Percentiles rank a stretch among this genome's conserved stretches.
Evolutionary conservation across 768 basidiomycete species (phyloP).

Genomic region (Naganishia onofrii): DNA sequence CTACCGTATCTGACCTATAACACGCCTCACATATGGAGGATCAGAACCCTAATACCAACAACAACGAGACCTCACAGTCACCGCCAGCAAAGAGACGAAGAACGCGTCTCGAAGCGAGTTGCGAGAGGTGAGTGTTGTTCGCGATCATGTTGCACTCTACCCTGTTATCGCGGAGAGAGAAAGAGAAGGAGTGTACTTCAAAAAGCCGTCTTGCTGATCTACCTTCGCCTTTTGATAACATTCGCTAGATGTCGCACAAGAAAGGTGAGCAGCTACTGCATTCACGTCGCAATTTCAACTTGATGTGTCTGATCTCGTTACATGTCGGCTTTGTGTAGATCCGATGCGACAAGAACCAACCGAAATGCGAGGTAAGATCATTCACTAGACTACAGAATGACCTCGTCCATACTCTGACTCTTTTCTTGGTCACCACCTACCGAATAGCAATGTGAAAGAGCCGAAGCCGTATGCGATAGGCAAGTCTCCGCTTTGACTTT

Average conservation of each 20-base stretch:
- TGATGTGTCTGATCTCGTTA: neutral
- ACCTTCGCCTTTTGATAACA: neutral
- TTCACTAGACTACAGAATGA: neutral
- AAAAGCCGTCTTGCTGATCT: neutral
- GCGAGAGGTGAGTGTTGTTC: constrained; percentile 8
- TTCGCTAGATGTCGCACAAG: neutral
- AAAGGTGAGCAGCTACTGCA: neutral
- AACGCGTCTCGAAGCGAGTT: constrained; percentile 6
- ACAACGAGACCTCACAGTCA: neutral
- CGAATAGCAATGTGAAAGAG: neutral
- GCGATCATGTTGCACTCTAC: too few relatives aligned
- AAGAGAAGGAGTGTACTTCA: neutral
- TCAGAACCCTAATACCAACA: neutral
- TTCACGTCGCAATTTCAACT: neutral
- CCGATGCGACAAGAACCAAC: neutral
- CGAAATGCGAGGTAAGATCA: constrained; percentile 6
- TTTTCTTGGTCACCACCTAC: neutral
- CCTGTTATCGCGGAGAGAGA: too few relatives aligned
- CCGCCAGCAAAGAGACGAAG: neutral
- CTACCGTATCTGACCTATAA: too few relatives aligned
- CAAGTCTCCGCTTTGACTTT: neutral
- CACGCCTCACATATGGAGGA: too few relatives aligned
- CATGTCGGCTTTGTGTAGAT: neutral
- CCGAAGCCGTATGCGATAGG: constrained; percentile 6
- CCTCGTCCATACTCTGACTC: neutral